Percentiles rank a stretch among this genome's conserved stretches.
Conservation (phyloP, 1,139 yeast species). For the Nakaseomyces glabratus region DNA sequence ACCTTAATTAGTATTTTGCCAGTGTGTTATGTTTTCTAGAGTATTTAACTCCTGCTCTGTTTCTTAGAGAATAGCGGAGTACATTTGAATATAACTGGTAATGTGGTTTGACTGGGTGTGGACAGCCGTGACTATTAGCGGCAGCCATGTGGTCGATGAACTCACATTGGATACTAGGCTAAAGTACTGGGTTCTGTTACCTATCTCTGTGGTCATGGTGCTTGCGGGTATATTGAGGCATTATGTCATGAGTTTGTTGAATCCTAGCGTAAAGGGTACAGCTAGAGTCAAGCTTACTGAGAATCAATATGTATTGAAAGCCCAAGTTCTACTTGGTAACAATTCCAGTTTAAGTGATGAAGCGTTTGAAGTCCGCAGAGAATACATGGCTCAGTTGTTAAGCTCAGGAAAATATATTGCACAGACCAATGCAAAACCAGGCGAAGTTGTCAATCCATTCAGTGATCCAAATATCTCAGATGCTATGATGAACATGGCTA, state of each 20-base stretch:
- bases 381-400: constrained; percentile 19
- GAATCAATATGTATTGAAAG: constrained; percentile 46
- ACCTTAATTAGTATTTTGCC: no score
- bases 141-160: constrained; percentile 35
- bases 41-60: no score
- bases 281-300: constrained; percentile 48
- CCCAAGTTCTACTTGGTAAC: constrained; percentile 45
- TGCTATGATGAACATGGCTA: constrained; percentile 69
- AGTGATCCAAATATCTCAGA: constrained; percentile 67
- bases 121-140: constrained; percentile 4
- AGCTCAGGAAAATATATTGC: constrained; percentile 30
- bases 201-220: constrained; percentile 85
- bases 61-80: no score
- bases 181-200: constrained; percentile 83
- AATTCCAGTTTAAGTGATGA: constrained; percentile 40
- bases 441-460: constrained; percentile 50
- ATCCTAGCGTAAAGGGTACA: constrained; percentile 46
- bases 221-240: constrained; percentile 78
- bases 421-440: constrained; percentile 32
- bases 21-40: no score
- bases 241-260: constrained; percentile 51
- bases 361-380: constrained; percentile 29
- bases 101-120: constrained; percentile 13
- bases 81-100: constrained; percentile 1
- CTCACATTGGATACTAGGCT: constrained; percentile 69